Evolutionary conservation across 2,329 filamentous ascomycete species (phyloP), one percentile per base, ranked within the genome.

Genomic region (Hypoxylon rubiginosum): DNA sequence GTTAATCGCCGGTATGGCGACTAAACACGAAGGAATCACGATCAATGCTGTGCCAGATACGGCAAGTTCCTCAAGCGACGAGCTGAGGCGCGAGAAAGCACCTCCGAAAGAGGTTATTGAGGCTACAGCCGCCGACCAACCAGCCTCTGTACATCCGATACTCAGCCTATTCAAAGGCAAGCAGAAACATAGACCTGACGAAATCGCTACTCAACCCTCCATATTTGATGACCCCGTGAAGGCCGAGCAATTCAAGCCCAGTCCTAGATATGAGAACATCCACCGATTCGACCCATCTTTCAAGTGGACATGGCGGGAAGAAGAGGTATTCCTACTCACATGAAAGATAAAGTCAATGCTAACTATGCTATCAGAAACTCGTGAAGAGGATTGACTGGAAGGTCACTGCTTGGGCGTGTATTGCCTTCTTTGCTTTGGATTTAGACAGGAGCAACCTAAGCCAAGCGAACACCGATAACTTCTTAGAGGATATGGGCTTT

Each of bases 391-490:
- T 86, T 48, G 84, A 87, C 65, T 79, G 79, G 60, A 79, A 79
- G 30, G 84, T 87, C 32, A 83, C 81, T 53, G 72, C 78, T 0
- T 86, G 83, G 80, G 81, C 83, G 0, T 86, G 85, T 64, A 70
- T 86, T 13, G 85, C 85, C 79, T 85, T 86, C 75, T 84, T 85
- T 59, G 82, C 83, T 0, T 75, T 87, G 1, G 82, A 87, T 55
- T 76, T 86, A 15, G 82, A 85, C 69, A 74, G 81, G 53, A 79
- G 79, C 26, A 84, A 84, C 60, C 81, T 83, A 54, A 71, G 73
- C 32, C 76, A 77, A 43, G 75, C 76, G 4, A 68, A 76, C 13
- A 73, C 76, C 0, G 76, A 77, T 30, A 72, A 76, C 50, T 71
- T 77, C 51, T 51, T 77, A 24, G 67, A 71, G 1, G 79, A 79